phyloP scores from a whole-genome alignment of 2,329 filamentous ascomycete genomes.

The Coleophoma eucalyptorum region DNA sequence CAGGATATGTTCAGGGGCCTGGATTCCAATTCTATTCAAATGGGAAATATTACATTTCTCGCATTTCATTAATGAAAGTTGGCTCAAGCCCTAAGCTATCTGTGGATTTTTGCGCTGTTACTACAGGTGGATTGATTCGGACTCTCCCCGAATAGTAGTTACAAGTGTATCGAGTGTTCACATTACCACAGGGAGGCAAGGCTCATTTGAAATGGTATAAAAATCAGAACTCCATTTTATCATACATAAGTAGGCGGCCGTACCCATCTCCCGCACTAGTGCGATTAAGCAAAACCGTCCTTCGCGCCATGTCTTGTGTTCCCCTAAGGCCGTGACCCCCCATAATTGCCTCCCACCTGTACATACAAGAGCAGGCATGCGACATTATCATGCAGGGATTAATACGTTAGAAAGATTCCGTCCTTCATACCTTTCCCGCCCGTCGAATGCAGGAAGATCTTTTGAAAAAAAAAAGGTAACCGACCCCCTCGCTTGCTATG shows the following conservation, averaged over 20 bases:
- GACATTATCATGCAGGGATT: constrained; percentile 29
- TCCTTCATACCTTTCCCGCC: constrained; percentile 14
- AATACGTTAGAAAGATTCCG: constrained; percentile 21
- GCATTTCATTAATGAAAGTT: too few relatives aligned
- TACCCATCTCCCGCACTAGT: constrained; percentile 11
- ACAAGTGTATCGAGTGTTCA: too few relatives aligned
- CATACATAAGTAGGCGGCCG: constrained; percentile 20
- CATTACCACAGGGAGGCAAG: too few relatives aligned
- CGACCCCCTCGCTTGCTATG: constrained; percentile 29
- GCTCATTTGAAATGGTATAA: not conserved
- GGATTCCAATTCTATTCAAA: too few relatives aligned
- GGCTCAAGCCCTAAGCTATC: too few relatives aligned
- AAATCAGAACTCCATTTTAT: constrained; percentile 26
- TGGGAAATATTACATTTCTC: too few relatives aligned
- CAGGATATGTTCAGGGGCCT: too few relatives aligned
- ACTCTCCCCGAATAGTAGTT: too few relatives aligned
- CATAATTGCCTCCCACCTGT: constrained; percentile 17
- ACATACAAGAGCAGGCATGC: constrained; percentile 16
- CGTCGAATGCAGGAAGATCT: constrained; percentile 20
- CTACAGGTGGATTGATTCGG: too few relatives aligned
- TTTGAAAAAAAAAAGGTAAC: constrained; percentile 20
- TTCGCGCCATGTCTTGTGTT: constrained; percentile 25
- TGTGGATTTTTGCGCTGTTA: too few relatives aligned
- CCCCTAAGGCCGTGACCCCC: constrained; percentile 10
- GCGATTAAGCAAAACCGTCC: constrained; percentile 20